A percentile compares a stretch with the other conserved stretches of the same genome.
These are phyloP conservation scores for Penicillium mononematosum DNA, from an alignment of 495 filamentous ascomycete genomes.

Conservation along the genomic window DNA sequence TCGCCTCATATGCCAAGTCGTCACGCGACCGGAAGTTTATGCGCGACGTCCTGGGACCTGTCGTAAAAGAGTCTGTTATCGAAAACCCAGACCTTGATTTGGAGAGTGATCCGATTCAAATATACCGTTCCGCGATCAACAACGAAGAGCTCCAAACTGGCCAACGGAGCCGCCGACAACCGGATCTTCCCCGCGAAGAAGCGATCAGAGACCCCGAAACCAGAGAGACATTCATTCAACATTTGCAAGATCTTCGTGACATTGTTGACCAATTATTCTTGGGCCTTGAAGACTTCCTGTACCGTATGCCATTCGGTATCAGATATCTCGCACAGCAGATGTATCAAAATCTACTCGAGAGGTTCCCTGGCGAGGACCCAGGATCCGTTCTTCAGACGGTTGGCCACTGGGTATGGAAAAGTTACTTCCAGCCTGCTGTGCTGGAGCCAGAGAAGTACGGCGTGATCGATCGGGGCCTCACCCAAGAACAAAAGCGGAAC, in stretches of 20 bases:
- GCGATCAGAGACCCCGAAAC: constrained; percentile 94
- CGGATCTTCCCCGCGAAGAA: constrained; percentile 82
- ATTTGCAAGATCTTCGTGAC: constrained; percentile 88
- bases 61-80: constrained; percentile 85
- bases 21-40: constrained; percentile 91
- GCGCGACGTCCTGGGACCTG: constrained; percentile 73
- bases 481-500: constrained; percentile 91
- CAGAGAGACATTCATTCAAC: constrained; percentile 84
- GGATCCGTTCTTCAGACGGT: constrained; percentile 78
- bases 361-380: constrained; percentile 77
- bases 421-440: constrained; percentile 87
- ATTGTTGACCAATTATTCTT: constrained; percentile 86
- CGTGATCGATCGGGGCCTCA: constrained; percentile 80
- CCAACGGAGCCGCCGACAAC: constrained; percentile 69
- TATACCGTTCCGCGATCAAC: constrained; percentile 90
- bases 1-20: constrained; percentile 84
- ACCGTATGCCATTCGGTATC: constrained; percentile 89
- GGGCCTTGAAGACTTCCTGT: constrained; percentile 75
- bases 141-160: constrained; percentile 95
- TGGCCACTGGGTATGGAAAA: constrained; percentile 88
- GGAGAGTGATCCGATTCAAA: constrained; percentile 96
- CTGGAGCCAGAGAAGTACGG: constrained; percentile 85
- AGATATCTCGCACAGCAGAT: constrained; percentile 86
- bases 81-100: constrained; percentile 88
- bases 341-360: constrained; percentile 70